Conservation (phyloP, 805 yeast species). For the Teunomyces cretensis region DNA sequence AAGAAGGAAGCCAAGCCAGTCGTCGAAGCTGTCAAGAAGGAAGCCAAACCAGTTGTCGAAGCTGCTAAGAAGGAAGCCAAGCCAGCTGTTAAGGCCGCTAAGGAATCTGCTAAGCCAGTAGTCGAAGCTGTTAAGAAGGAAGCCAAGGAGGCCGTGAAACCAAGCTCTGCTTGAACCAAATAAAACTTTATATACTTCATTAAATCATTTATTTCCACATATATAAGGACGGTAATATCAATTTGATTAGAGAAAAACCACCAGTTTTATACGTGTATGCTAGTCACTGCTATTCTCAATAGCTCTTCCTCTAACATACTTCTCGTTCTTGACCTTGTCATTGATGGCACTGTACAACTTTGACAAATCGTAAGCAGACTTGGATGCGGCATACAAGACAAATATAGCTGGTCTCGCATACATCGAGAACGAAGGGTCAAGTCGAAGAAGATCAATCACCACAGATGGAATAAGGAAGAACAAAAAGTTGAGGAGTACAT, state of each 20-base stretch:
- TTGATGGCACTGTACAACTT: constrained; percentile 21
- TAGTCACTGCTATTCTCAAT: constrained; percentile 37
- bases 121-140: not conserved
- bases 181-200: not conserved
- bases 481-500: not conserved
- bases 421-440: not conserved
- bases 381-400: not conserved
- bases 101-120: too few relatives aligned
- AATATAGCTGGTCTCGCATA: not conserved
- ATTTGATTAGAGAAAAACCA: not conserved
- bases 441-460: not conserved
- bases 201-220: constrained; percentile 1
- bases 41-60: too few relatives aligned
- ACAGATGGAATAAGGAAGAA: not conserved
- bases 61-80: too few relatives aligned
- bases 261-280: not conserved
- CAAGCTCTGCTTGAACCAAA: not conserved
- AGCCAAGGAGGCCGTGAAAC: not conserved
- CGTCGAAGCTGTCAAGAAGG: too few relatives aligned
- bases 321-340: constrained; percentile 55
- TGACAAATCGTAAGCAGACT: not conserved
- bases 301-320: constrained; percentile 57
- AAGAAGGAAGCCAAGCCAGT: too few relatives aligned
- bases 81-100: too few relatives aligned
- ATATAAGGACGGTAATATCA: constrained; percentile 1